Base-by-base conservation (phyloP, 805 yeast genomes). In the Lipomyces lipofer region DNA sequence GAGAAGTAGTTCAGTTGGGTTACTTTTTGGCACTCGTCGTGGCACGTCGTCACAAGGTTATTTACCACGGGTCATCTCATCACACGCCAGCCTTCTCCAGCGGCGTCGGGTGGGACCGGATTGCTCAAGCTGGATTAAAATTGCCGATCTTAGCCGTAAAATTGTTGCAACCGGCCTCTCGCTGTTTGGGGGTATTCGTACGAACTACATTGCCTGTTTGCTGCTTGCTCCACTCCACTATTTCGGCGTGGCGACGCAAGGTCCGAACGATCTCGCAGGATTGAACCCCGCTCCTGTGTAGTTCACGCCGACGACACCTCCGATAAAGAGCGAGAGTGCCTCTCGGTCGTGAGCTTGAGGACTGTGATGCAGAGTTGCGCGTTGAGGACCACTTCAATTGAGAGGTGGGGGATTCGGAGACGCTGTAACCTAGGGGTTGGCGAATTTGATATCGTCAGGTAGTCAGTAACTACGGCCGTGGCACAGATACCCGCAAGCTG, bases 401-500 rank as follows among this genome's bases (percentile, higher is more conserved):
- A 86, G 28, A 87, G 70, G 70, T 96, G 75, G 90, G 82, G 49
- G 85, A 64, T 69, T 76, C 82, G 35, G 91, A 85, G 63, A 79
- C 75, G 46, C 84, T 94, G 54, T 83, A 83, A 52, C 92, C 90
- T 56, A 87, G 73, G 44, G 78, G 67, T 88, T 88, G 57, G 88
- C 80, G 65, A 86, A 88, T 4, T 81, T 75, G 63, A 88, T 76
- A 46, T 76, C 75, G 59, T 95, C 95, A 39, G 96, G 95, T 22
- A 92, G 42, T 88, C 94, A 60, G 80, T 73, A 46, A 89, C 95
- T 43, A 89, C 92, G 70, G 88, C 95, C 52, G 92, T 95, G 52
- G 96, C 96, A 65, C 89, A 89, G 84, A 88, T 85, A 71, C 95
- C 95, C 49, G 86, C 95, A 69, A 87, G 71, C n/a, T n/a, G n/a